phyloP scores from a whole-genome alignment of 345 rosid species.

The Heritiera fomes region DNA sequence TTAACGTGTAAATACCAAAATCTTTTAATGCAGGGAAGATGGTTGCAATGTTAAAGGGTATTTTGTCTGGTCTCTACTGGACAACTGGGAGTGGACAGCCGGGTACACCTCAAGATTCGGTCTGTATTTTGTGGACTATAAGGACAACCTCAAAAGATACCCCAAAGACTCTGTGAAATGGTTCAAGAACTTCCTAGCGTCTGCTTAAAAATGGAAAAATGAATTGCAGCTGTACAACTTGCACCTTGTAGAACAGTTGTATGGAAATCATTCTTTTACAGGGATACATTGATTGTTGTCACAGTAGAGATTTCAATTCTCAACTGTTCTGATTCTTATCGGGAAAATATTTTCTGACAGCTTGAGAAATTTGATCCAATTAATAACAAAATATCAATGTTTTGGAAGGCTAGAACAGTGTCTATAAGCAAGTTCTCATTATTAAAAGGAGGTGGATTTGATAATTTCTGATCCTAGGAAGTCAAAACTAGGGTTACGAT shows the following conservation, averaged over 20 bases:
- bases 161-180: conserved; percentile 82
- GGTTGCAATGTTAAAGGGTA: conserved; percentile 96
- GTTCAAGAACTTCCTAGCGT: conserved; percentile 79
- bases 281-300: not conserved
- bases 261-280: conserved; percentile 3
- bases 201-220: conserved; percentile 30
- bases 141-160: conserved; percentile 80
- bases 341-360: too few species aligned
- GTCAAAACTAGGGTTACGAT: too few species aligned
- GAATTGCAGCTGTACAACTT: not conserved
- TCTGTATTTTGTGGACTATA: conserved; percentile 83
- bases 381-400: too few species aligned
- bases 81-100: conserved; percentile 96
- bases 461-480: too few species aligned
- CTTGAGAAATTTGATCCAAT: too few species aligned
- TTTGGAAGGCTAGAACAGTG: too few species aligned
- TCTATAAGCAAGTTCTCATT: too few species aligned
- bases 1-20: not conserved
- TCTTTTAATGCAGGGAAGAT: conserved; percentile 60
- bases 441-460: too few species aligned
- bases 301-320: not conserved
- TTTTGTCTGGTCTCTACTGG: conserved; percentile 86
- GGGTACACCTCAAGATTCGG: conserved; percentile 93
- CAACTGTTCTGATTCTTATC: not conserved
- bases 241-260: not conserved